Evolutionary conservation across 306 rosid species (phyloP).

Genomic region (Alnus glutinosa): DNA sequence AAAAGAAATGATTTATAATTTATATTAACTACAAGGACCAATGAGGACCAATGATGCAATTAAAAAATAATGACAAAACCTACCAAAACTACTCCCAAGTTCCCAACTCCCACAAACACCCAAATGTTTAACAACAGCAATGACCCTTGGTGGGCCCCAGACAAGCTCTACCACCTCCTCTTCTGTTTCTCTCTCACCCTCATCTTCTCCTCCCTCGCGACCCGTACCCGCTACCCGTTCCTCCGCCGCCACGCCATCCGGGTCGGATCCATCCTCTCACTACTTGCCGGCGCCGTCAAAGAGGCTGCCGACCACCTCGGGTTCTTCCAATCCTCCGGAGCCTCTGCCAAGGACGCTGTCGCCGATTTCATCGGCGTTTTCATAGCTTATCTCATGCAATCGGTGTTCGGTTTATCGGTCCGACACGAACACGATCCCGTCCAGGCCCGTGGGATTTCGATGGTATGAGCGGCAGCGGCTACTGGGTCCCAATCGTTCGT

Average conservation of each 20-base stretch:
- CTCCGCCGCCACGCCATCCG: conserved; percentile 60
- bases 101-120: neutral
- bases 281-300: conserved; percentile 74
- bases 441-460: conserved; percentile 33
- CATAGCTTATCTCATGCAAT: conserved; percentile 47
- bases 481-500: neutral
- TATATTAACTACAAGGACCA: no score
- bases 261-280: conserved; percentile 56
- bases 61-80: no score
- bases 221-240: conserved; percentile 40
- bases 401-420: conserved; percentile 21
- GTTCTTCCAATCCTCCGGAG: conserved; percentile 68
- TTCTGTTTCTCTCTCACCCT: conserved; percentile 57
- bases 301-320: conserved; percentile 81
- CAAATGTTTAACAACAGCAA: conserved; percentile 11
- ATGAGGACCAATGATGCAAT: no score
- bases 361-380: conserved; percentile 66
- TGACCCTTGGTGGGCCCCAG: conserved; percentile 61
- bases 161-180: conserved; percentile 59
- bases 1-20: no score
- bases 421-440: conserved; percentile 21
- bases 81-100: neutral
- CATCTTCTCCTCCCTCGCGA: conserved; percentile 49
- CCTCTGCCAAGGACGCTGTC: conserved; percentile 64
- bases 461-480: conserved; percentile 45